Evolutionary conservation across 2,329 filamentous ascomycete genomes (phyloP), one percentile per base, ranked within the genome.

Genomic region (Didymella segeticola): DNA sequence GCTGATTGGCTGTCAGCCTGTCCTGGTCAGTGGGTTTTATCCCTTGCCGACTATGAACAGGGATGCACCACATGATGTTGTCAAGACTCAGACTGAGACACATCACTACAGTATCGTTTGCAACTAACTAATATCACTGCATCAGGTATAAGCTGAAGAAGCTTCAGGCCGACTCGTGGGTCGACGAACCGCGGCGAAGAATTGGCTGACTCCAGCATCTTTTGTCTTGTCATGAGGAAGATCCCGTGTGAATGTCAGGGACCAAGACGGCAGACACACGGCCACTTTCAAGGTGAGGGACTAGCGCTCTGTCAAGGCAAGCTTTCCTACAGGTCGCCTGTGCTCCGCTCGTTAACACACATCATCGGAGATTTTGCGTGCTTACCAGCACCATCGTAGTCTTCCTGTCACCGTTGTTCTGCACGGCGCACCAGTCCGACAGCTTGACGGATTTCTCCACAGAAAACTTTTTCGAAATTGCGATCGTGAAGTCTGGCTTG

Each of bases 381-480:
- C 37, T 43, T 54, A 45, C 50, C 52, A 61, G 59, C 64, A 56
- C 50, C 61, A 60, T 56, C 55, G 58, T 56, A 60, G 60, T 47
- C 30, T 39, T 30, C 29, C 43, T 43, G 51, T 46, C 33, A 43
- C 57, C 56, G 48, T 49, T 54, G 30, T 58, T 59, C 50, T 51
- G 48, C 54, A 43, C 42, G 27, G 38, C 50, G 37, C 50, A 51
- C 47, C 25, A 60, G 43, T 36, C 33, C 61, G 60, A 55, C 60
- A 59, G 49, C 50, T 57, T 43, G 53, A 59, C 56, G 53, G 56
- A 30, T 56, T 53, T 67, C 62, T 67, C 66, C 64, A 69, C 57
- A 60, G 59, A 65, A 67, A 66, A 69, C 52, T 53, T 63, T 64
- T 65, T 62, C 49, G 61, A 69, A 66, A 70, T 69, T 68, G 46